Conservation (phyloP, 176 grass and related monocot species). For the Musa itinerans region DNA sequence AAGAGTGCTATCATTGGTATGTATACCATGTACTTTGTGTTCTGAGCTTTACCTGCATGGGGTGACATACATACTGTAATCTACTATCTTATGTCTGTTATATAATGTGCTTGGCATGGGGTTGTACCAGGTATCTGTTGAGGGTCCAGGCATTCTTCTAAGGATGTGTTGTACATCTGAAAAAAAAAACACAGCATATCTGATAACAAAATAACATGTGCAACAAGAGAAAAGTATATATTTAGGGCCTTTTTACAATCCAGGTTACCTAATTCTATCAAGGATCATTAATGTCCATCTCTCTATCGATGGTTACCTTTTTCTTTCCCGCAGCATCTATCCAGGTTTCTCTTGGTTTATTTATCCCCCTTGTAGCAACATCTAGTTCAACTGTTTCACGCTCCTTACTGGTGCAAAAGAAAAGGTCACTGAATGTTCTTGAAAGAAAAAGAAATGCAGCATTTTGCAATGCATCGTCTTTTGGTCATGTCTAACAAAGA, state of each 20-base stretch:
- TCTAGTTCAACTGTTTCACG: not conserved
- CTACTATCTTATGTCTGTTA: not conserved
- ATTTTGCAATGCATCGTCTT: not conserved
- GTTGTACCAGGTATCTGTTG: not conserved
- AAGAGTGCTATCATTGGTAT: conserved; percentile 48
- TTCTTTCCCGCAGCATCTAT: not conserved
- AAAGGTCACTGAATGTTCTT: not conserved
- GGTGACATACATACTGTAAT: not conserved
- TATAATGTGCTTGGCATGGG: not conserved
- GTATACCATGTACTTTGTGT: not conserved
- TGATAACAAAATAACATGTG: not conserved
- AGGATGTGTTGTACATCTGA: no score
- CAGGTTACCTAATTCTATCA: no score
- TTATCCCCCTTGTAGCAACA: not conserved
- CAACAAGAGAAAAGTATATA: not conserved
- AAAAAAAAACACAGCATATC: not conserved
- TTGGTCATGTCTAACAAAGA: not conserved
- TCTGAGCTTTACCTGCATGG: not conserved
- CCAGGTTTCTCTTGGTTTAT: not conserved
- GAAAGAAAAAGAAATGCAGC: not conserved
- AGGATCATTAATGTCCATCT: not conserved
- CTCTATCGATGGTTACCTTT: not conserved
- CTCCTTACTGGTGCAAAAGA: not conserved
- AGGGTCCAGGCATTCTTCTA: no score
- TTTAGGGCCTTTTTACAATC: not conserved